Evolutionary conservation across 768 basidiomycete species (phyloP).

Genomic region (Amanita muscaria): DNA sequence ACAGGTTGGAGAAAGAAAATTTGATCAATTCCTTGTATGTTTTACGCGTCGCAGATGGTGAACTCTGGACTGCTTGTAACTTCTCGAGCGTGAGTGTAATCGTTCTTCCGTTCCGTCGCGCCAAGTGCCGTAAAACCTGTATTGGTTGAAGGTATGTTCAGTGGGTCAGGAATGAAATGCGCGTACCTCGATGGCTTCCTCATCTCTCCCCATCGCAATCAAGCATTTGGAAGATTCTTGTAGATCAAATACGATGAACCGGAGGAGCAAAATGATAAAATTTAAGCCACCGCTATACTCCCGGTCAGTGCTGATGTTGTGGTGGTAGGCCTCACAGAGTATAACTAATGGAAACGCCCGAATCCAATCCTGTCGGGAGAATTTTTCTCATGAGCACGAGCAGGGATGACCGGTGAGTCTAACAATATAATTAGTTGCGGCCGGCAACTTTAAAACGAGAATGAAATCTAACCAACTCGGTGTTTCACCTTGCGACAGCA

Average conservation of each 20-base stretch:
- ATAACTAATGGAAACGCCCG: no score
- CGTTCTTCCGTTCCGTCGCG: conserved; percentile 35
- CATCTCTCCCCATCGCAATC: conserved; percentile 45
- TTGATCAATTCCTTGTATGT: conserved; percentile 23
- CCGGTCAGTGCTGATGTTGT: no score
- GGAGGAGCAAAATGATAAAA: conserved; percentile 42
- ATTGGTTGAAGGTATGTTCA: background rate
- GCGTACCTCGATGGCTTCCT: conserved; percentile 40
- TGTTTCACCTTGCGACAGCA: no score
- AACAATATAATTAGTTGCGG: no score
- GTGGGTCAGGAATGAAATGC: background rate
- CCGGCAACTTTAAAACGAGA: no score
- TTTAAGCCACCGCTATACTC: conserved; percentile 36
- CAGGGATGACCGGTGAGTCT: no score
- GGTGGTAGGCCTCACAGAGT: no score
- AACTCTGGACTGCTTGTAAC: conserved; percentile 24
- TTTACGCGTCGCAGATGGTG: conserved; percentile 11
- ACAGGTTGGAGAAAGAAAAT: conserved; percentile 28
- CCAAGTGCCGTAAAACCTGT: conserved; percentile 42
- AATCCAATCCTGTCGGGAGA: no score
- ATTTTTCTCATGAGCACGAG: no score
- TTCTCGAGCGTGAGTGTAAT: conserved; percentile 38
- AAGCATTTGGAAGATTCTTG: conserved; percentile 59
- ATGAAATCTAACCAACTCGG: no score
- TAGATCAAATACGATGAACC: conserved; percentile 49